phyloP scores from a whole-genome alignment of 208 protist genomes.

The Leishmania martiniquensis region DNA sequence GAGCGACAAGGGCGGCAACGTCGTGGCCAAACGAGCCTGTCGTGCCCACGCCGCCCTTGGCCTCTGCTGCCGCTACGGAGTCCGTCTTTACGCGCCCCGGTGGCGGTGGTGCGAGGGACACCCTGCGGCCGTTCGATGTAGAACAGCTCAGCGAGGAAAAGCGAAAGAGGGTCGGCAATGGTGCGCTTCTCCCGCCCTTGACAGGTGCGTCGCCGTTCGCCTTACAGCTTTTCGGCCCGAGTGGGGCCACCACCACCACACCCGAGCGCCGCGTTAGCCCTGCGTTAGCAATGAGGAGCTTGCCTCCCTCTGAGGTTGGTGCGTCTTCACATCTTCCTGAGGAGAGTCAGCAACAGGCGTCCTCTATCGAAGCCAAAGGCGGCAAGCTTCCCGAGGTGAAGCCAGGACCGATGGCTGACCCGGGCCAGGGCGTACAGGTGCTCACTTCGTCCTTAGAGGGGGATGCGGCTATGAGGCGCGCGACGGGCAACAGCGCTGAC shows the following conservation, averaged over 20 bases:
- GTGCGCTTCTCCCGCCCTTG: background rate
- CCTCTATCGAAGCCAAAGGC: conserved; percentile 22
- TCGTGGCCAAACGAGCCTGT: background rate
- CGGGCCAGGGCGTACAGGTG: background rate
- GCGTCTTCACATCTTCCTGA: background rate
- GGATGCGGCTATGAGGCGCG: background rate
- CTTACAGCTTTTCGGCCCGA: conserved; percentile 22
- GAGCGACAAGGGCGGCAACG: background rate
- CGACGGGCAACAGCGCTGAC: background rate
- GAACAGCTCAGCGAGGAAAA: conserved; percentile 3
- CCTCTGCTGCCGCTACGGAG: background rate
- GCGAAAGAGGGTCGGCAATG: background rate
- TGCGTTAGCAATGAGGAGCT: no score
- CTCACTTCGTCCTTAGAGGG: background rate
- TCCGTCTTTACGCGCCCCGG: background rate
- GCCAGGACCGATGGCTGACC: conserved; percentile 23
- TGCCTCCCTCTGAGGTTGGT: background rate
- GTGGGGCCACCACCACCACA: conserved; percentile 16
- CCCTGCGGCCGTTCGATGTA: conserved; percentile 25
- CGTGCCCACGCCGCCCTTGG: conserved; percentile 7
- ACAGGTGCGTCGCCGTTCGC: background rate
- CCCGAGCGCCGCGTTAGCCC: background rate
- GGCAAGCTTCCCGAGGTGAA: conserved; percentile 11
- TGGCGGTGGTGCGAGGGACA: conserved; percentile 1
- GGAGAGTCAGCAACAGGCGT: background rate